Conservation (phyloP, 495 filamentous ascomycete species). For the Achaetomiella virescens region DNA sequence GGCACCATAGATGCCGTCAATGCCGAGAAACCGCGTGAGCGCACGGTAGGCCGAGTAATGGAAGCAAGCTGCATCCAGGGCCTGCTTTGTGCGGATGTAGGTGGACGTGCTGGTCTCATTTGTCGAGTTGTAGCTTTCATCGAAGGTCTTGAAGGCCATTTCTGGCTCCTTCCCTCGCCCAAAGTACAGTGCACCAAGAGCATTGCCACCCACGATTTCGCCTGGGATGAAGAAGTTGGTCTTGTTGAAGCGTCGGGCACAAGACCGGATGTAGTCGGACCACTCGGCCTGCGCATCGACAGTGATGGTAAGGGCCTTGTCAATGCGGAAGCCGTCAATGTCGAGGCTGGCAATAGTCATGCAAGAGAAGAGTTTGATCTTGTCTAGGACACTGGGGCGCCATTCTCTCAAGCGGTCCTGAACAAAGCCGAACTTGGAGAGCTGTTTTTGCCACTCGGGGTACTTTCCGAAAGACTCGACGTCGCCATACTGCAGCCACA, state of each 20-base stretch:
- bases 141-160: slow-evolving; percentile 44
- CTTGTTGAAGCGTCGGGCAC: slow-evolving; percentile 52
- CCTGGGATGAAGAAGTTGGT: slow-evolving; percentile 61
- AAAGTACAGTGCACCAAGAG: slow-evolving; percentile 57
- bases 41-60: slow-evolving; percentile 67
- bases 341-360: slow-evolving; percentile 58
- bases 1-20: slow-evolving; percentile 58
- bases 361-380: slow-evolving; percentile 60
- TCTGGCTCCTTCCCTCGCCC: slow-evolving; percentile 57
- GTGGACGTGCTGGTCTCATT: slow-evolving; percentile 43
- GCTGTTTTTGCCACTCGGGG: slow-evolving; percentile 57
- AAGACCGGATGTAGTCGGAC: slow-evolving; percentile 46
- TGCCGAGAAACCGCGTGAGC: slow-evolving; percentile 58
- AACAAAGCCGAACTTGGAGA: slow-evolving; percentile 66
- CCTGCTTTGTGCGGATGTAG: slow-evolving; percentile 46
- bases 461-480: slow-evolving; percentile 61
- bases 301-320: slow-evolving; percentile 60
- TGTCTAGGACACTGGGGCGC: slow-evolving; percentile 53
- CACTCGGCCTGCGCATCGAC: slow-evolving; percentile 58
- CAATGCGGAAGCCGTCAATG: slow-evolving; percentile 63
- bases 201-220: slow-evolving; percentile 60
- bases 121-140: slow-evolving; percentile 36
- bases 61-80: slow-evolving; percentile 60
- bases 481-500: slow-evolving; percentile 46
- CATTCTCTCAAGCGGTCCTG: slow-evolving; percentile 73